A percentile compares a stretch with the other conserved stretches of the same genome.
Evolutionary conservation across 371 early-diverging fungal genomes (phyloP).

Genomic region (Actinomortierella ambigua): DNA sequence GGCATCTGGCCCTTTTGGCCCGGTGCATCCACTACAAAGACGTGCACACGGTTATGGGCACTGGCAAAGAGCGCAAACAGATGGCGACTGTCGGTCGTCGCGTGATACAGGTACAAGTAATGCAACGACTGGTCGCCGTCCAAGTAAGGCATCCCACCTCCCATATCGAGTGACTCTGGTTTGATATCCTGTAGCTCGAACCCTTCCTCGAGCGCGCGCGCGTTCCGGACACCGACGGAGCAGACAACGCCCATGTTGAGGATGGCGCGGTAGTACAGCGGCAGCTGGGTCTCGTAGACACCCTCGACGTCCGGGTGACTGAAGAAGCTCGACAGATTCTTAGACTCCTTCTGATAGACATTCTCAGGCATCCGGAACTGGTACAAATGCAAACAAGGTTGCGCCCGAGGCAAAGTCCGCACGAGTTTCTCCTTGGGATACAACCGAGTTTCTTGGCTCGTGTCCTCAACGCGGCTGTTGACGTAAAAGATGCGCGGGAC

Average conservation of each 20-base stretch:
- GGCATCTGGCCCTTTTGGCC: conserved; percentile 73
- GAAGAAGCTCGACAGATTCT: conserved; percentile 77
- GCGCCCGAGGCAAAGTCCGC: conserved; percentile 37
- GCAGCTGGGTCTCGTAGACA: conserved; percentile 91
- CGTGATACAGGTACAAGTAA: conserved; percentile 75
- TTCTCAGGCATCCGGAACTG: conserved; percentile 82
- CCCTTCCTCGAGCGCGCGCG: conserved; percentile 46
- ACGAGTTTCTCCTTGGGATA: conserved; percentile 36
- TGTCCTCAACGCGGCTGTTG: conserved; percentile 72
- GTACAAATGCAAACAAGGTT: conserved; percentile 68
- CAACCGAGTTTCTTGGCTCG: conserved; percentile 34
- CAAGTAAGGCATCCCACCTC: conserved; percentile 47
- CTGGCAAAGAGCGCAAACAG: conserved; percentile 75
- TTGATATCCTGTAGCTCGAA: conserved; percentile 65
- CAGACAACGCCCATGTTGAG: conserved; percentile 70
- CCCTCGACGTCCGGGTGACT: conserved; percentile 90
- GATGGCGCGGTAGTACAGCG: conserved; percentile 80
- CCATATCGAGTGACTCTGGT: conserved; percentile 28
- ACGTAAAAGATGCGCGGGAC: conserved; percentile 89
- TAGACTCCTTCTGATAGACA: conserved; percentile 70
- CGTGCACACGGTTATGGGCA: conserved; percentile 52
- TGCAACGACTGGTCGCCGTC: conserved; percentile 53
- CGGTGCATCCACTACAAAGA: conserved; percentile 76
- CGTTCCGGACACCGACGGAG: conserved; percentile 47
- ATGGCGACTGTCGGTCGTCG: conserved; percentile 71